Base-by-base conservation (phyloP, 495 filamentous ascomycete genomes). In the Coniosporium apollinis region DNA sequence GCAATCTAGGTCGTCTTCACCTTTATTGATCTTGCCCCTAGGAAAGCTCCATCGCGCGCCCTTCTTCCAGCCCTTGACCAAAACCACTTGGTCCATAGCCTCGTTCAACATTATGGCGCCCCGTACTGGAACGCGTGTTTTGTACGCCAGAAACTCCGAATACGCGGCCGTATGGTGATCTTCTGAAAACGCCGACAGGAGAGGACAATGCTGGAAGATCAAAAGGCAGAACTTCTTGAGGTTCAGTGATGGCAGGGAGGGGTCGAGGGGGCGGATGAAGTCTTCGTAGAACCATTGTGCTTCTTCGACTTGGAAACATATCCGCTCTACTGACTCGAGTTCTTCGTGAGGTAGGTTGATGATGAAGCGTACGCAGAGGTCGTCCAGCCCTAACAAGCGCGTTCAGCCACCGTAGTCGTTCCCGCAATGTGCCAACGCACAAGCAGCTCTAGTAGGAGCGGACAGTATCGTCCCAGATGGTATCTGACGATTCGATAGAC, bases 221-320 rank as follows among this genome's bases (percentile, higher is more conserved):
- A 77, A 75, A 26, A 84, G 59, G 40, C 76, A 82, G 56, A 97
- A 97, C 19, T 62, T 69, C 30, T 79, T 74, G 7, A 96, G 69
- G 22, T 74, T 74, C 56, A 96, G 72, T 1, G 79, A 82, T 5
- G 91, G 91, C 3, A 96, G 61, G 21, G 66, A 65, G 6, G 84
- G 83, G 50, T 94, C 82, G 36, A 86, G 62, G 20, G 84, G 85
- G 22, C 91, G 80, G 56, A 97, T 81, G 51, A 96, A 97, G 58
- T 97, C 89, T 59, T 96, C 91, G 73, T 94, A 97, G 57, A 85
- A 96, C 89, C 89, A 97, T 79, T 97, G 89, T 50, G 89, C 89
- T 51, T 94, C 91, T 58, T 97, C 89, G 37, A 97, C 78, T 61
- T 94, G 86, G 56, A 97, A 97, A 57, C 85, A 94, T 51, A 96